Evolutionary conservation across 2,329 filamentous ascomycete species (phyloP), one percentile per base, ranked within the genome.

Genomic region (Ceratocystiopsis brevicomis): DNA sequence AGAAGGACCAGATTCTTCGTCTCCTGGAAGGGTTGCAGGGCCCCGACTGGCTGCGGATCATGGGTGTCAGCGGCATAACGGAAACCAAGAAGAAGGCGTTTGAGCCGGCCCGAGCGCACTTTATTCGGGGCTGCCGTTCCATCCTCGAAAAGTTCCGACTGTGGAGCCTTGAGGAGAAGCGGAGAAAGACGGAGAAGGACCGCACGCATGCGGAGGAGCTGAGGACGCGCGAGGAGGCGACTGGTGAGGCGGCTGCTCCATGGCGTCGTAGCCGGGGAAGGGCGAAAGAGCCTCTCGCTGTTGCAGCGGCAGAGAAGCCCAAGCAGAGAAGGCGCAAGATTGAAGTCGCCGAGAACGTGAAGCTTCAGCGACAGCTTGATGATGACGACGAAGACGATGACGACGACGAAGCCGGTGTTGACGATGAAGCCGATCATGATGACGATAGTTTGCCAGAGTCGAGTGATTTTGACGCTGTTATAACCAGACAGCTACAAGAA

Each of bases 121-220:
- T 95, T 56, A 80, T 95, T 52, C 72, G 69, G 45, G 85, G 92
- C 47, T 87, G 92, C 45, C 71, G 84, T 49, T 70, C 71, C 0
- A 78, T 96, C 30, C 68, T 96, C 17, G 76, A 84, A 49, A 96
- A 95, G 57, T 96, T 95, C 57, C 73, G 77, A 41, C 67, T 73
- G 44, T 96, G 87, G 87, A 86, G 78, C 48, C 72, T 87, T 48
- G 84, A 93, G 56, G 90, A 98, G 59, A 92, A 87, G 63, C 74
- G 80, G 38, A 68, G 83, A 47, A 85, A 85, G 59, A 62, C 75
- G 3, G 80, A 85, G 53, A 83, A 78, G 53, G 84, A 88, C 47
- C 77, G 76, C 40, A 70, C 68, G 3, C 57, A 65, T 18, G 63
- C 64, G 6, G 60, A 69, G 19, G 62, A 67, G 37, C 68, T 69